Percentiles rank a stretch among this genome's conserved stretches.
Evolutionary conservation across 495 filamentous ascomycete genomes (phyloP).

Genomic region (Neurospora africana): DNA sequence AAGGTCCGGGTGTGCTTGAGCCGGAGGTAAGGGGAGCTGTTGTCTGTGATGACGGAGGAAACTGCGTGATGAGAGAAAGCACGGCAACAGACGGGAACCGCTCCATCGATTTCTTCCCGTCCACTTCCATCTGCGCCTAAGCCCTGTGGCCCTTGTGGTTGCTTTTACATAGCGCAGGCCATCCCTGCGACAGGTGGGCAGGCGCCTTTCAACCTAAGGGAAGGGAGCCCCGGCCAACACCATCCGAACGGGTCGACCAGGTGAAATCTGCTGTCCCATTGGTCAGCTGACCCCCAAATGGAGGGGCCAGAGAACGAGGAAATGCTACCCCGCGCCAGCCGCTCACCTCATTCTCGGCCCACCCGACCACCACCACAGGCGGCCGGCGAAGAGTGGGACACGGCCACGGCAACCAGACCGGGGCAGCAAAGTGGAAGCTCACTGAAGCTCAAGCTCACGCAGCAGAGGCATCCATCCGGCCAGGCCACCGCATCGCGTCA

Average conservation of each 20-base stretch:
- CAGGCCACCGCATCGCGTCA: slow-evolving; percentile 14
- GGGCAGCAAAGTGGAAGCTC: neutral
- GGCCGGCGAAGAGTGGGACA: neutral
- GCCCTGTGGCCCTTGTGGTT: neutral
- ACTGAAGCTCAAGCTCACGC: neutral
- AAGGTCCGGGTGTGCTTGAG: neutral
- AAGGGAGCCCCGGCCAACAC: neutral
- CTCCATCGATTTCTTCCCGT: neutral
- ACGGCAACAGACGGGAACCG: neutral
- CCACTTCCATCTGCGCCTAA: neutral
- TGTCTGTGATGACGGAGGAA: neutral
- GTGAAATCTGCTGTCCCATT: slow-evolving; percentile 1
- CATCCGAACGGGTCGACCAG: slow-evolving; percentile 9
- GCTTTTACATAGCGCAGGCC: neutral
- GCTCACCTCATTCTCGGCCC: slow-evolving; percentile 2
- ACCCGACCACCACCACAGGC: neutral
- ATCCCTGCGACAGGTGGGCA: neutral
- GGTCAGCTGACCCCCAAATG: neutral
- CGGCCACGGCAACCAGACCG: neutral
- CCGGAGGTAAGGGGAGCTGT: neutral
- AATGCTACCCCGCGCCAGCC: slow-evolving; percentile 10
- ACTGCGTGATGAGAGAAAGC: neutral
- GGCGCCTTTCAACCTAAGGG: neutral
- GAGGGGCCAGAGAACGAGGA: neutral
- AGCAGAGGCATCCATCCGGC: neutral